Percentiles rank a stretch among this genome's conserved stretches.
Evolutionary conservation across 78 protist genomes (phyloP).

Genomic region (slime mould (Dictyostelium discoideum)): dicty_2.7 NC_007088.5:1068501-1069000

Average conservation of each 20-base stretch:
- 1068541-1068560: not conserved
- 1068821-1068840: not conserved
- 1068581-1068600: not conserved
- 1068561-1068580: not conserved
- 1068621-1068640: not conserved
- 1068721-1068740: not conserved
- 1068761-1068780: slow-evolving; percentile 3
- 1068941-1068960: not conserved
- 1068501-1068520: not conserved
- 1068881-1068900: not conserved
- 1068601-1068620: not conserved
- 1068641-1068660: not conserved
- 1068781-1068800: not conserved
- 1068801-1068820: not conserved
- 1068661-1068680: not conserved
- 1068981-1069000: slow-evolving; percentile 5
- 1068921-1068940: not conserved
- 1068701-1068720: not conserved
- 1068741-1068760: not conserved
- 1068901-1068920: not conserved
- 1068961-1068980: slow-evolving; percentile 8
- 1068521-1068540: not conserved
- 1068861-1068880: not conserved
- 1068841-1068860: not conserved
- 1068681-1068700: too few relatives aligned